Base-by-base conservation (phyloP, 2,329 filamentous ascomycete genomes). In the Pseudocercospora vitis region DNA sequence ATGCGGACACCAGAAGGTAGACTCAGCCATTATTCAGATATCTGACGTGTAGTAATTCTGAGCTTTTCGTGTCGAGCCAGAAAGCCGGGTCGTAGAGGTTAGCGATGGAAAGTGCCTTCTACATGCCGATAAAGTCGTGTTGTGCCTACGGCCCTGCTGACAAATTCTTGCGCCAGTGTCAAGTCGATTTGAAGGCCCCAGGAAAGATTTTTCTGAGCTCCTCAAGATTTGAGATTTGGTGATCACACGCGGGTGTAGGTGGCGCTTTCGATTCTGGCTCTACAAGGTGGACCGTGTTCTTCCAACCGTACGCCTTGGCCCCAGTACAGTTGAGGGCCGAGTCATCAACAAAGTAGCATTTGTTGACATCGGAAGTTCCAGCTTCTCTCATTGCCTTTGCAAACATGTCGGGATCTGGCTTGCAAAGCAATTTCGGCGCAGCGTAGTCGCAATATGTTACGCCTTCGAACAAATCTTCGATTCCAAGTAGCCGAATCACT, bases 321-420 rank as follows among this genome's bases (percentile, higher is more conserved):
- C 85, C 85, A 60, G 78, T 81, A 70, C 89, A 95, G 68, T 99
- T 99, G 59, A 85, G 72, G 53, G 83, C 84, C 0, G 91, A 96
- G 69, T 99, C 94, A 68, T 99, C 91, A 62, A 99, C 90, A 71
- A 96, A 99, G 69, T 87, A 99, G 72, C 92, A 97, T 55, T 90
- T 81, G 37, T 86, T 80, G 8, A 77, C 75, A 29, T 81, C 78
- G 11, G 81, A 78, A 1, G 88, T 82, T 0, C 86, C 87, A 0
- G 92, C 91, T 64, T 97, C 88, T 42, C 72, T 77, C 88, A 97
- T 96, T 4, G 89, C 94, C 74, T 94, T 96, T 31, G 81, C 81
- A 69, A 85, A 99, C 87, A 95, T 94, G 48, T 85, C 83, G 48
- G 79, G 78, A 52, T 88, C 81, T 2, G 94, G 94, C 71, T 99